Percentiles rank a stretch among this genome's conserved stretches.
Evolutionary conservation across 805 yeast genomes (phyloP).

Genomic region (Candida endomychidarum): DNA sequence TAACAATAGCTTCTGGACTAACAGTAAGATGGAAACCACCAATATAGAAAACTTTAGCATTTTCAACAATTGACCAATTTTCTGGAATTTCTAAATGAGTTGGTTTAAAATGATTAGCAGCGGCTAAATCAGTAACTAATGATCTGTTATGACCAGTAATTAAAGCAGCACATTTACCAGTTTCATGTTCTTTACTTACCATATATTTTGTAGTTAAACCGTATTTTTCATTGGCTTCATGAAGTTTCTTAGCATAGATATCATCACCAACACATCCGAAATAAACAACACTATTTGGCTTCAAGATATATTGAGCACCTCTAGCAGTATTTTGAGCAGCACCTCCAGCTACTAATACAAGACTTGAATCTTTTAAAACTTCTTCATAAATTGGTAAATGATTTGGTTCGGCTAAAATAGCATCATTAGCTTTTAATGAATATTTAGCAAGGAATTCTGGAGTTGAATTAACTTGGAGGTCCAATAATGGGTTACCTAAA

Average conservation of each 20-base stretch:
- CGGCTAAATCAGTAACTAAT: constrained; percentile 92
- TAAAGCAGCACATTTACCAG: constrained; percentile 98
- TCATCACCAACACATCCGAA: constrained; percentile 97
- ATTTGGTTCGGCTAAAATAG: constrained; percentile 80
- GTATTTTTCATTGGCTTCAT: constrained; percentile 79
- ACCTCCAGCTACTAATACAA: constrained; percentile 91
- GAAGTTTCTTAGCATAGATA: constrained; percentile 75
- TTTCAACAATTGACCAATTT: constrained; percentile 84
- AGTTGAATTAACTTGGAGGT: constrained; percentile 76
- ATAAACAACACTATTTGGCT: constrained; percentile 79
- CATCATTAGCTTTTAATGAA: constrained; percentile 85
- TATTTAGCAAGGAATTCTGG: constrained; percentile 74
- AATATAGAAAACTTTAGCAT: constrained; percentile 80
- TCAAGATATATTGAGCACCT: constrained; percentile 93
- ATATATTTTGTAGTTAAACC: constrained; percentile 88
- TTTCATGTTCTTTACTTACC: constrained; percentile 71
- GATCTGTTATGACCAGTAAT: constrained; percentile 88
- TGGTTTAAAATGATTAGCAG: constrained; percentile 95
- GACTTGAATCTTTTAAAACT: constrained; percentile 57
- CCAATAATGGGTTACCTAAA: constrained; percentile 91
- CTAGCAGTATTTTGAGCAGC: constrained; percentile 99
- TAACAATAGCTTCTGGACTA: constrained; percentile 88
- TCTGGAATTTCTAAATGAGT: constrained; percentile 84
- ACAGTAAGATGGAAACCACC: constrained; percentile 99
- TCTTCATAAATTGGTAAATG: constrained; percentile 88